Evolutionary conservation across 345 rosid genomes (phyloP).

Genomic region (Arabis hirsuta): DNA sequence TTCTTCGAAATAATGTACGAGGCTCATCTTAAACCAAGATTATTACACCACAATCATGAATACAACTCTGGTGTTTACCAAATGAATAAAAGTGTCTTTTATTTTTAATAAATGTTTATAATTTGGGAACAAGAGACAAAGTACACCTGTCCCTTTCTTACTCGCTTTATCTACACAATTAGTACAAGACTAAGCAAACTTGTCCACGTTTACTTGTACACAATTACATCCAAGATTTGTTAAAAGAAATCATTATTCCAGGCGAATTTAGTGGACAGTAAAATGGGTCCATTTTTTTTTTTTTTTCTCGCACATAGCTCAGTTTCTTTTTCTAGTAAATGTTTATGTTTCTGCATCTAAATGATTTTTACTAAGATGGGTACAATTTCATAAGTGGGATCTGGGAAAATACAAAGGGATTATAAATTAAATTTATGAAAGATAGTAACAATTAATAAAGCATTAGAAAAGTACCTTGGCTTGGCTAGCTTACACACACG

Average conservation of each 20-base stretch:
- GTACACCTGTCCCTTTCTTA: too few relatives aligned
- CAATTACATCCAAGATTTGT: too few relatives aligned
- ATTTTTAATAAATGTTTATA: too few relatives aligned
- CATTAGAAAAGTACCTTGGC: neutral
- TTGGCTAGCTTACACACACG: conserved; percentile 20
- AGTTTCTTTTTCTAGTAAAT: neutral
- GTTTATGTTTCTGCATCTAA: neutral
- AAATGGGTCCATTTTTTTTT: neutral
- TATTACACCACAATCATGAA: too few relatives aligned
- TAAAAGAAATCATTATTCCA: neutral
- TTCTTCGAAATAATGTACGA: too few relatives aligned
- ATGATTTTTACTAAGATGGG: neutral
- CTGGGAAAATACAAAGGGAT: neutral
- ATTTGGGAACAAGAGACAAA: too few relatives aligned
- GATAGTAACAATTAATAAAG: neutral
- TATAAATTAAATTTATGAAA: neutral
- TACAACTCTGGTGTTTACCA: too few relatives aligned
- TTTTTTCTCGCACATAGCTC: neutral
- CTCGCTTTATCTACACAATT: too few relatives aligned
- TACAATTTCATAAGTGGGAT: neutral
- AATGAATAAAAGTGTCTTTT: too few relatives aligned
- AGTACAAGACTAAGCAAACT: too few relatives aligned
- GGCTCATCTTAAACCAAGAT: too few relatives aligned
- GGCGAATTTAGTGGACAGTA: neutral
- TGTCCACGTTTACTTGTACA: too few relatives aligned